phyloP scores from a whole-genome alignment of 495 filamentous ascomycete species.

The Aspergillus incahuasiensis region DNA sequence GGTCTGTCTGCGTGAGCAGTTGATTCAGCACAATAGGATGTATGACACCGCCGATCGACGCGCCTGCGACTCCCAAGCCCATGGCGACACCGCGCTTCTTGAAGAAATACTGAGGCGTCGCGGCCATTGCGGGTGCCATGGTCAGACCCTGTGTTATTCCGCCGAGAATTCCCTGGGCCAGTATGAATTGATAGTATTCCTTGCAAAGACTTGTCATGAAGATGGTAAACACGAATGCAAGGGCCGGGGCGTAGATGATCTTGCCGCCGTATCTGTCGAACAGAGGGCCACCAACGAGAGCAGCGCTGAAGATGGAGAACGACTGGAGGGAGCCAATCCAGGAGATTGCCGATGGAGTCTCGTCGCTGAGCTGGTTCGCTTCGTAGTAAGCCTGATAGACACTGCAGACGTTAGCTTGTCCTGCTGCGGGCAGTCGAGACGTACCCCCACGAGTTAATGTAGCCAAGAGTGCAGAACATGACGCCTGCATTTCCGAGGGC shows the following conservation, averaged over 20 bases:
- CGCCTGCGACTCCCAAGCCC: slow-evolving; percentile 32
- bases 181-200: slow-evolving; percentile 35
- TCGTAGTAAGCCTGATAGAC: slow-evolving; percentile 32
- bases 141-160: slow-evolving; percentile 18
- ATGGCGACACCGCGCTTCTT: slow-evolving; percentile 31
- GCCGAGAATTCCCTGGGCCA: slow-evolving; percentile 22
- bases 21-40: slow-evolving; percentile 21
- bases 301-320: slow-evolving; percentile 46
- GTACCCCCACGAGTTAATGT: slow-evolving; percentile 10
- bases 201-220: slow-evolving; percentile 44
- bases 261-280: slow-evolving; percentile 46
- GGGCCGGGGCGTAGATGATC: slow-evolving; percentile 13
- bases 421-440: background rate
- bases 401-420: background rate
- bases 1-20: slow-evolving; percentile 5
- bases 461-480: slow-evolving; percentile 11
- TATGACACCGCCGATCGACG: slow-evolving; percentile 32
- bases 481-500: slow-evolving; percentile 8
- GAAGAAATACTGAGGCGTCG: slow-evolving; percentile 33
- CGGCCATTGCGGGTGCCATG: slow-evolving; percentile 24
- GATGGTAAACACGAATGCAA: slow-evolving; percentile 28
- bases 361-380: slow-evolving; percentile 11
- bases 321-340: slow-evolving; percentile 54
- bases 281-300: slow-evolving; percentile 43
- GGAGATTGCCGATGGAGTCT: slow-evolving; percentile 13